phyloP scores from a whole-genome alignment of 2,329 filamentous ascomycete genomes.

The Hyphodiscus sp. region DNA sequence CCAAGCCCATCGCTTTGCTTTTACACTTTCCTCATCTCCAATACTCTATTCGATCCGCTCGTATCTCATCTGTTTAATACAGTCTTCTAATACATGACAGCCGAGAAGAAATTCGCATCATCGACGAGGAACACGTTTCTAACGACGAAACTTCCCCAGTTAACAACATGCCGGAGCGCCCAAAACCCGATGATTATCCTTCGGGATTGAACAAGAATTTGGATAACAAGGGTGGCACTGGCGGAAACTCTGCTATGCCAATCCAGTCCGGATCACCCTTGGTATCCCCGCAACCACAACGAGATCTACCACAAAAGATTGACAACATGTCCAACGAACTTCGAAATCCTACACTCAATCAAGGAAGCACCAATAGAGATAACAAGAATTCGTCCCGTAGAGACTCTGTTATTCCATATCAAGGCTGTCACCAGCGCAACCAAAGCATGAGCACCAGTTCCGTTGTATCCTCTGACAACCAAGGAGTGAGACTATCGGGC shows the following conservation, averaged over 20 bases:
- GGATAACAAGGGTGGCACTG: conserved; percentile 3
- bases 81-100: too few species aligned
- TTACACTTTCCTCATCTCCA: too few species aligned
- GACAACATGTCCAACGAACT: conserved; percentile 7
- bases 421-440: background rate
- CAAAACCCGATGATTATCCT: background rate
- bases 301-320: conserved; percentile 1
- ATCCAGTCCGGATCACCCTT: background rate
- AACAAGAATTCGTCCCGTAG: background rate
- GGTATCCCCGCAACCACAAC: conserved; percentile 9
- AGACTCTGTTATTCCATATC: background rate
- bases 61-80: too few species aligned
- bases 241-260: conserved; percentile 10
- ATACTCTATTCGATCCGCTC: too few species aligned
- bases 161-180: background rate
- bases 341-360: background rate
- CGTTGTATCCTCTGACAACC: background rate
- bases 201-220: background rate
- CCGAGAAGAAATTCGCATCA: too few species aligned
- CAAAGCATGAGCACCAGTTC: background rate
- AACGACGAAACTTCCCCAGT: background rate
- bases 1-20: too few species aligned
- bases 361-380: background rate
- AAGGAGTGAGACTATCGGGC: background rate
- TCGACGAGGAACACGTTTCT: too few species aligned